These are phyloP conservation scores for Przewalskia tangutica DNA, from an alignment of 257 asterid species.

Conservation along the genomic window DNA sequence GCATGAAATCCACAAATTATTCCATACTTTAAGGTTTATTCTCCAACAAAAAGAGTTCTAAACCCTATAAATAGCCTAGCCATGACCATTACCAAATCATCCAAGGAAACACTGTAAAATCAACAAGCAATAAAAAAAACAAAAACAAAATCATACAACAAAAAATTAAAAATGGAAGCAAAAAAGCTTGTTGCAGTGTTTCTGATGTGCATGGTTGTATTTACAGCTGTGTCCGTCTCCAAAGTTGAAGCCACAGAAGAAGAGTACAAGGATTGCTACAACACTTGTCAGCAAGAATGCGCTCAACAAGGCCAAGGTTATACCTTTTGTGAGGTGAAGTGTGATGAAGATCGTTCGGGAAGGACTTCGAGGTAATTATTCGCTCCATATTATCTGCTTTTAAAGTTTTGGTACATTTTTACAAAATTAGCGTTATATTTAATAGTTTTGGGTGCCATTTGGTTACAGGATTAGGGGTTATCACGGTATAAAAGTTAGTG, in stretches of 20 bases:
- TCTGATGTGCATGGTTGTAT: conserved; percentile 12
- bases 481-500: too few relatives aligned
- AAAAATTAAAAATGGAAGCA: not conserved
- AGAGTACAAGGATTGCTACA: conserved; percentile 8
- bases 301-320: not conserved
- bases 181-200: conserved; percentile 13
- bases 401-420: not conserved
- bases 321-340: conserved; percentile 18
- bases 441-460: not conserved
- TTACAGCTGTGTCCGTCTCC: conserved; percentile 1
- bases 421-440: too few relatives aligned
- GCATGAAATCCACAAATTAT: not conserved
- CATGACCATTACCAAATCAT: not conserved
- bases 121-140: not conserved
- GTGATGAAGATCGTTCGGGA: conserved; percentile 6
- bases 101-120: conserved; percentile 4
- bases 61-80: not conserved
- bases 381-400: not conserved
- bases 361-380: conserved; percentile 7
- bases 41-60: not conserved
- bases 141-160: not conserved
- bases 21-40: not conserved
- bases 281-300: conserved; percentile 8
- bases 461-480: too few relatives aligned
- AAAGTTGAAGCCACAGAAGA: not conserved